Percentiles rank a stretch among this genome's conserved stretches.
These are phyloP conservation scores for Mycena crocata DNA, from an alignment of 768 basidiomycete genomes.

Conservation along the genomic window DNA sequence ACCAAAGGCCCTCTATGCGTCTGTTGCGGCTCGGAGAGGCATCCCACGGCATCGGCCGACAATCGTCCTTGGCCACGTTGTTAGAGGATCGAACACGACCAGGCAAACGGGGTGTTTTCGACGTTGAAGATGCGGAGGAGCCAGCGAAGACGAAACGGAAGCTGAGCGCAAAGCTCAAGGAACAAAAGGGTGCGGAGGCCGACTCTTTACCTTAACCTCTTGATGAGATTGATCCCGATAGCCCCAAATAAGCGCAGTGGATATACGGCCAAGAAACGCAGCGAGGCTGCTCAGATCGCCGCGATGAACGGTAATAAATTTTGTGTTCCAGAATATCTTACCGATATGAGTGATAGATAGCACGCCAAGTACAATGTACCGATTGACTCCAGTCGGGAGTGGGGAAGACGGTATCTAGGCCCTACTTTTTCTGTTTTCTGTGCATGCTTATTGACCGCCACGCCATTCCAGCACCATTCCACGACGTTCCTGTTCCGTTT, in stretches of 20 bases:
- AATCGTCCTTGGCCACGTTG: slow-evolving; percentile 26
- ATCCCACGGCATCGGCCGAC: slow-evolving; percentile 43
- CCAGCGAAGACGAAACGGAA: slow-evolving; percentile 28
- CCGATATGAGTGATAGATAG: slow-evolving; percentile 12
- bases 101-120: slow-evolving; percentile 19
- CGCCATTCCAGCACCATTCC: slow-evolving; percentile 26
- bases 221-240: slow-evolving; percentile 33
- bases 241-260: slow-evolving; percentile 68
- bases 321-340: slow-evolving; percentile 19
- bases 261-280: slow-evolving; percentile 79
- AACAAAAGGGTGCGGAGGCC: background rate
- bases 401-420: no score
- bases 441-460: background rate
- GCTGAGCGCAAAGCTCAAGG: slow-evolving; percentile 11
- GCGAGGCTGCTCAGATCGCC: slow-evolving; percentile 72
- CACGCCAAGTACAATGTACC: slow-evolving; percentile 15
- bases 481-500: slow-evolving; percentile 21
- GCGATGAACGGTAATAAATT: slow-evolving; percentile 67
- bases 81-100: slow-evolving; percentile 14
- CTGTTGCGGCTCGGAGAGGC: slow-evolving; percentile 54
- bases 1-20: slow-evolving; percentile 69
- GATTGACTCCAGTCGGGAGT: background rate
- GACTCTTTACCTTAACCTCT: slow-evolving; percentile 7
- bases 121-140: slow-evolving; percentile 25
- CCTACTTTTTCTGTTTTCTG: background rate